Base-by-base conservation (phyloP, 106 monocot species). In the Platanthera guangdongensis region DNA sequence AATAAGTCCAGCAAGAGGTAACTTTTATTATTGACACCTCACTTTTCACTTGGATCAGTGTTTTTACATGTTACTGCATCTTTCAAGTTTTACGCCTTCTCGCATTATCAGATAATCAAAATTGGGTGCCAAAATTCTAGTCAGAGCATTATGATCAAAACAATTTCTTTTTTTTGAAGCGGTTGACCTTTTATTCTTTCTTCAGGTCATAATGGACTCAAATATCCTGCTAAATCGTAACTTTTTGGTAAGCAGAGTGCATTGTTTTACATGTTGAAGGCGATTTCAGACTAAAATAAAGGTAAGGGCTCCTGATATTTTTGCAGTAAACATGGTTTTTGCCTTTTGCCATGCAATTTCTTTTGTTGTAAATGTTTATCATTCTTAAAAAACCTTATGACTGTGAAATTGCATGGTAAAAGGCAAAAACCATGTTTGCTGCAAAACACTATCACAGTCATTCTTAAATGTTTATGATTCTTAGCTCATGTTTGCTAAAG, bases 1-100 rank as follows among this genome's bases (percentile, higher is more conserved):
- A 75, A 82, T 59, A 90, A 78, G 84, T 78, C 86, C 13, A 75
- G n/a, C 8, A 88, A 74, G 57, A 84, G 80, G 83, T 86, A 80
- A 78, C 6, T 47, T 63, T 25, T 68, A 21, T 50, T 51, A 51
- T 57, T 62, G 25, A 4, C 32, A 3, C 39, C 12, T 65, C 30
- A 12, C 65, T 30, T 12, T 32, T 65, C 5, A 30, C 32, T 65
- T 65, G 32, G 9, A 30, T 65, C 25, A 12, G 12, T 32, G 28
- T 65, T 11, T 39, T 8, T 7, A 11, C 28, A 11, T 65, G 65
- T 30, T 2, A n/a, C 12, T n/a, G 8, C 32, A 32, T 12, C 32
- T 62, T 62, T 62, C 52, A 6, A 65, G 65, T 32, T 65, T 65
- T 65, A 65, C 8, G 32, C 18, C 5, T 62, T 21, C 19, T 22